phyloP scores from a whole-genome alignment of 805 yeast species.

The Maudiozyma saulgeensis region DNA sequence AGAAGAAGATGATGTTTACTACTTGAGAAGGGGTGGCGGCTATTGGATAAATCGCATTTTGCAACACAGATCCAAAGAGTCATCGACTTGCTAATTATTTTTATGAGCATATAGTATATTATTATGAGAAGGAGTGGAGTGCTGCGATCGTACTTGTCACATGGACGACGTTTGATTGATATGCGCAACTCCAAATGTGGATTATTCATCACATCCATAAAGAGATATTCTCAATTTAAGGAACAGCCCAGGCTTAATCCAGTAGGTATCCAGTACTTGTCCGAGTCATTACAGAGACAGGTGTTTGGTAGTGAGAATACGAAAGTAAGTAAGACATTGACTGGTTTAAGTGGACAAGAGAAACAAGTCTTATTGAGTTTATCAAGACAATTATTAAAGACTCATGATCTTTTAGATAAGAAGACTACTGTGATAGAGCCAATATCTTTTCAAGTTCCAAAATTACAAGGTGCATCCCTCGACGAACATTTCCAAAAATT shows the following conservation, averaged over 20 bases:
- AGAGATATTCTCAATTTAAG: constrained; percentile 2
- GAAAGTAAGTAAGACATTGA: constrained; percentile 9
- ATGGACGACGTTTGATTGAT: no score
- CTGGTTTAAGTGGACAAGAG: constrained; percentile 11
- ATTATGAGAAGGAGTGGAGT: no score
- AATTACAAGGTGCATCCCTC: constrained; percentile 57
- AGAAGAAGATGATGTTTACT: no score
- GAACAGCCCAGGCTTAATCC: constrained; percentile 56
- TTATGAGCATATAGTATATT: no score
- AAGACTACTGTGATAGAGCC: constrained; percentile 55
- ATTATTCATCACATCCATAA: no score
- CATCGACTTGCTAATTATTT: no score
- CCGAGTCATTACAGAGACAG: constrained; percentile 47
- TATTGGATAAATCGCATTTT: no score
- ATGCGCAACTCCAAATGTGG: no score
- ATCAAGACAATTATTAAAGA: constrained; percentile 49
- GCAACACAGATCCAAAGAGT: no score
- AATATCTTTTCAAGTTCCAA: constrained; percentile 53
- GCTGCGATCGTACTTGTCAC: no score
- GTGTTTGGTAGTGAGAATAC: constrained; percentile 35
- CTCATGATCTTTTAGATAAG: constrained; percentile 66
- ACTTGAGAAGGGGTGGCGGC: no score
- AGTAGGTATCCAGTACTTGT: constrained; percentile 72
- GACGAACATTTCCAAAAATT: constrained; percentile 79
- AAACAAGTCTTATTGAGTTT: constrained; percentile 35